phyloP scores from a whole-genome alignment of 345 rosid species.

The Nasturtium officinale region DNA sequence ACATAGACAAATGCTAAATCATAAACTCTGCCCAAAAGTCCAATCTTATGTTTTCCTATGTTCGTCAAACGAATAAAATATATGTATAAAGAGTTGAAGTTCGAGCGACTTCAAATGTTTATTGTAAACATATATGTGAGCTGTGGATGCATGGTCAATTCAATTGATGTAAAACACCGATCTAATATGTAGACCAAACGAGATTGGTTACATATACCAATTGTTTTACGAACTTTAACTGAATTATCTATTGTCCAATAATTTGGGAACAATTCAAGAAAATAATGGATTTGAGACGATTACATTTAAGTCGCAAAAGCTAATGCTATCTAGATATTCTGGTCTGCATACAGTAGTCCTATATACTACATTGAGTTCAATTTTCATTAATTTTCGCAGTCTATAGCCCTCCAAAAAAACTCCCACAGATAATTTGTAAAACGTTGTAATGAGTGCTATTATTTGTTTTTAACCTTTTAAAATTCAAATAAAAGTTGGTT shows the following conservation, averaged over 20 bases:
- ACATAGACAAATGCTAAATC: neutral
- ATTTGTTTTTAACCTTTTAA: neutral
- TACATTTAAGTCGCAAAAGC: constrained; percentile 3
- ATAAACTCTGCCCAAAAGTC: constrained; percentile 10
- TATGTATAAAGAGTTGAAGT: neutral
- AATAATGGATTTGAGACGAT: constrained; percentile 2
- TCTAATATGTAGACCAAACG: no score
- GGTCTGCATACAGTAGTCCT: constrained; percentile 28
- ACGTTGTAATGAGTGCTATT: constrained; percentile 36
- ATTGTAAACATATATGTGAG: neutral
- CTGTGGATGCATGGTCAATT: constrained; percentile 9
- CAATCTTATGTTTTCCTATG: neutral
- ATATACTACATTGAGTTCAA: constrained; percentile 23
- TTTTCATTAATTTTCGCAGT: constrained; percentile 1
- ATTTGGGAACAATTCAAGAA: no score
- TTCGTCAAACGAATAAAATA: neutral
- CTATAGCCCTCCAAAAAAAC: constrained; percentile 12
- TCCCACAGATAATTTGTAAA: neutral
- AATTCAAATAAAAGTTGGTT: neutral
- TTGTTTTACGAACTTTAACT: no score
- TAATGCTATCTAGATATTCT: neutral
- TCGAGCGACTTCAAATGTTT: no score
- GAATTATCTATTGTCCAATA: no score
- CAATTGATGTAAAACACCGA: neutral
- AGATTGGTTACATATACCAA: no score